Base-by-base conservation (phyloP, 495 filamentous ascomycete species). In the Neurospora sp. region DNA sequence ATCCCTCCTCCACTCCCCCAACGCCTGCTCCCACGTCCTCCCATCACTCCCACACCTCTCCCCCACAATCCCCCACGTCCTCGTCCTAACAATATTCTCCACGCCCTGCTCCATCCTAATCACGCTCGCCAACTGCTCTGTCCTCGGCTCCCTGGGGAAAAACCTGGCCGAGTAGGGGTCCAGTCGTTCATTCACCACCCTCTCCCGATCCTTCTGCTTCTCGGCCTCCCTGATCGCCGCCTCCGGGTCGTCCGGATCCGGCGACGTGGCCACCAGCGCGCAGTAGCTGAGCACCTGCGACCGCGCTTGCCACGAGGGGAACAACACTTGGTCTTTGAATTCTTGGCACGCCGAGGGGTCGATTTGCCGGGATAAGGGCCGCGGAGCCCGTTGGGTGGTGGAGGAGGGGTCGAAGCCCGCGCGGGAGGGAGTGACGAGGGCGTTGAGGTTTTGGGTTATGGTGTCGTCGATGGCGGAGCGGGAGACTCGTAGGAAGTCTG, bases 401-500 rank as follows among this genome's bases (percentile, higher is more conserved):
- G 93, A 94, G 1, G 90, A 85, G 17, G 96, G 93, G 74, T 97
- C 92, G 79, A 97, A 99, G 8, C 88, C 88, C 27, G 82, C 79
- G 37, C 77, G 84, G 17, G 92, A 84, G 0, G 96, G 96, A 3
- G 92, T 94, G 41, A 93, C 81, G 35, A 99, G 86, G 3, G 94
- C 93, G 83, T 99, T 99, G 53, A 99, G 87, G 75, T 97, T 94
- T 79, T 97, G 95, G 1, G 89, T 89, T 75, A 99, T 97, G 17
- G 92, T 92, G 79, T 99, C 96, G 79, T 99, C 96, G 75, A 97
- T 92, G 35, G 92, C 88, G 71, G 88, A 86, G 71, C 96, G 89
- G 7, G 96, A 98, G 72, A 96, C 74, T 27, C 92, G 91, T n/a
- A 99, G 88, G 82, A 99, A 99, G 78, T 97, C 96, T 99, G 27